phyloP scores from a whole-genome alignment of 2,329 filamentous ascomycete species.

The Conoideocrella luteorostrata region DNA sequence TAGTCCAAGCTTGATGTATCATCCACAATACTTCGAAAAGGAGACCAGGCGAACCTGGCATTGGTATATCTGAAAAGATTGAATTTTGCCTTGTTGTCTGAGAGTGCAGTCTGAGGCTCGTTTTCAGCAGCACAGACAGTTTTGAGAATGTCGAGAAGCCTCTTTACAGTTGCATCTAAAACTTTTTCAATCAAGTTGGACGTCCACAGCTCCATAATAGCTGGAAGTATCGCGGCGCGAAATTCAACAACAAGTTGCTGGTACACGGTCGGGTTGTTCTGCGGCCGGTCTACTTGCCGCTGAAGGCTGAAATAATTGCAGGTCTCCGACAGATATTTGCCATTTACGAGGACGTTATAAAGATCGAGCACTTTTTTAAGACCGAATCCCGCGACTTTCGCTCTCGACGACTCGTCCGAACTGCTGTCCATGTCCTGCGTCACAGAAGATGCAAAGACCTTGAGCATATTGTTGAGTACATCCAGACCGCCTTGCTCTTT shows the following conservation, averaged over 20 bases:
- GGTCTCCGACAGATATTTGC: constrained; percentile 76
- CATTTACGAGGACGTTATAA: constrained; percentile 68
- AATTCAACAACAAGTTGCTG: constrained; percentile 82
- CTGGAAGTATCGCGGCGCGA: constrained; percentile 70
- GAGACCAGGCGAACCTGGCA: constrained; percentile 41
- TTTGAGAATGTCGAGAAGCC: constrained; percentile 76
- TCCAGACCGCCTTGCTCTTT: constrained; percentile 73
- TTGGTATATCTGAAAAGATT: constrained; percentile 38
- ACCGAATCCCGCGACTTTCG: constrained; percentile 46
- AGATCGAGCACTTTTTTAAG: constrained; percentile 82
- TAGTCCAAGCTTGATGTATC: constrained; percentile 27
- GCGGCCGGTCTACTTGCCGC: constrained; percentile 35
- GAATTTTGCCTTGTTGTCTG: constrained; percentile 43
- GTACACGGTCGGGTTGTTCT: constrained; percentile 37
- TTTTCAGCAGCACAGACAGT: constrained; percentile 70
- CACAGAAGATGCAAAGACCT: constrained; percentile 47
- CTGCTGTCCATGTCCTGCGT: constrained; percentile 32
- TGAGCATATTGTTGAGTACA: constrained; percentile 65
- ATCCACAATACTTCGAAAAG: constrained; percentile 21
- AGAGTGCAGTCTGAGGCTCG: constrained; percentile 58
- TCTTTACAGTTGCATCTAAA: constrained; percentile 67
- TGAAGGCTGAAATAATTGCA: constrained; percentile 46
- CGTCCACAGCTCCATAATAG: constrained; percentile 75
- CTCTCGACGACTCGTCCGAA: constrained; percentile 37
- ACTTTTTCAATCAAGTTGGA: constrained; percentile 78